Conservation (phyloP, 208 protist genomes). For the Acanthamoeba rhysodes region DNA sequence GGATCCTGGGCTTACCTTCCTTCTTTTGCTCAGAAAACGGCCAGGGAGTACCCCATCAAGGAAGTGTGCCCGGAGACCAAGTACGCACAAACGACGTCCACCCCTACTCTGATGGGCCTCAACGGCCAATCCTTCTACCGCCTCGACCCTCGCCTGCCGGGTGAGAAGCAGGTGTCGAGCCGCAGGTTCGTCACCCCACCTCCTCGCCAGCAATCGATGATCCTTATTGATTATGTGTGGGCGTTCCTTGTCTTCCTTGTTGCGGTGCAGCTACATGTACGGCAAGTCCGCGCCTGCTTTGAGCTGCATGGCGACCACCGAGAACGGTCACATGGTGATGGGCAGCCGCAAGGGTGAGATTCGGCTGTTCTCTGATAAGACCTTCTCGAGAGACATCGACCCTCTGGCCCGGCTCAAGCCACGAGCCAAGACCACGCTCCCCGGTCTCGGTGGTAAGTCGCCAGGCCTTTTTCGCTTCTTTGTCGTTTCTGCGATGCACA, state of each 20-base stretch:
- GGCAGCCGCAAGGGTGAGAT: slow-evolving; percentile 90
- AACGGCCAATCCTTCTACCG: slow-evolving; percentile 82
- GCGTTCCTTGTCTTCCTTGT: neutral
- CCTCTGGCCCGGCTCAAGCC: neutral
- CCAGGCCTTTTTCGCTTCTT: neutral
- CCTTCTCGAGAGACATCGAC: slow-evolving; percentile 63
- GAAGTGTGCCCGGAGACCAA: slow-evolving; percentile 84
- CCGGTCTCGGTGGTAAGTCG: slow-evolving; percentile 87
- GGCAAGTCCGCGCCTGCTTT: neutral
- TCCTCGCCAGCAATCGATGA: neutral
- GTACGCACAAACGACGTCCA: slow-evolving; percentile 81
- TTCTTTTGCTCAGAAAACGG: slow-evolving; percentile 54
- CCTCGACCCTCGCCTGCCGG: slow-evolving; percentile 83
- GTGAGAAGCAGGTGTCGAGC: slow-evolving; percentile 79
- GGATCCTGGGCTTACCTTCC: neutral
- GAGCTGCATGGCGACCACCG: slow-evolving; percentile 78
- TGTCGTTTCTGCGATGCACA: too few relatives aligned
- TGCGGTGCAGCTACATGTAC: slow-evolving; percentile 28
- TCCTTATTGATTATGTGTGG: neutral
- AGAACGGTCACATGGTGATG: slow-evolving; percentile 84
- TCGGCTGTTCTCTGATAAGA: slow-evolving; percentile 84
- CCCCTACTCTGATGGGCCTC: slow-evolving; percentile 81
- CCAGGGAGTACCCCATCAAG: slow-evolving; percentile 40
- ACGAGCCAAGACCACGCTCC: slow-evolving; percentile 87
- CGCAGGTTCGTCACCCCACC: slow-evolving; percentile 67